These are phyloP conservation scores for Podospora bellae-mahoneyi DNA, from an alignment of 495 filamentous ascomycete species.

Conservation along the genomic window DNA sequence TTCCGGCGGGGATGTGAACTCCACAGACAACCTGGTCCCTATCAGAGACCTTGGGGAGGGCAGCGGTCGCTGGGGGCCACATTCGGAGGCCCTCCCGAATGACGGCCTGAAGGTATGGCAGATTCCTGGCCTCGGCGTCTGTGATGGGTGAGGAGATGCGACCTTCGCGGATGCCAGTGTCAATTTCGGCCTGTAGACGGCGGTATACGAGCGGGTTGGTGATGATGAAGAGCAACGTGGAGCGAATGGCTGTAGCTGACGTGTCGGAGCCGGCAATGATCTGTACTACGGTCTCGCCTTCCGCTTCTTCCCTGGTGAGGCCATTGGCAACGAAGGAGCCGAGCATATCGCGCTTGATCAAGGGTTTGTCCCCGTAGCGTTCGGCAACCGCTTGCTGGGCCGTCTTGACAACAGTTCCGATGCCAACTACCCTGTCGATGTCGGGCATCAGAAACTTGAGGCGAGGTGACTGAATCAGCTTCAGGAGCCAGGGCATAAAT, in stretches of 20 bases:
- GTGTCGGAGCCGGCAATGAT: constrained; percentile 76
- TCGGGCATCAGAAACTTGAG: constrained; percentile 51
- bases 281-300: constrained; percentile 28
- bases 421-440: constrained; percentile 48
- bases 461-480: not conserved
- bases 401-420: constrained; percentile 31
- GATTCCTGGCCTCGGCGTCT: constrained; percentile 38
- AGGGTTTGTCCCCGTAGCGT: constrained; percentile 31
- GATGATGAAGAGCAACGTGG: constrained; percentile 68
- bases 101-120: constrained; percentile 70
- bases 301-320: constrained; percentile 29
- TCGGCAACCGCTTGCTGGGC: constrained; percentile 32
- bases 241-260: constrained; percentile 78
- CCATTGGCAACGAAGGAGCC: constrained; percentile 40
- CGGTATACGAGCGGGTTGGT: constrained; percentile 63
- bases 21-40: constrained; percentile 46
- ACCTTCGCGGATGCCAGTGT: constrained; percentile 47
- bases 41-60: constrained; percentile 43
- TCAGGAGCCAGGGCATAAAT: constrained; percentile 5
- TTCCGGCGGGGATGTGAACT: constrained; percentile 48
- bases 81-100: constrained; percentile 81
- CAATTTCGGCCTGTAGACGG: constrained; percentile 63
- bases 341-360: constrained; percentile 35
- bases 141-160: constrained; percentile 46
- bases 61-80: constrained; percentile 38